Evolutionary conservation across 257 asterid species (phyloP).

Genomic region (Prunella vulgaris): DNA sequence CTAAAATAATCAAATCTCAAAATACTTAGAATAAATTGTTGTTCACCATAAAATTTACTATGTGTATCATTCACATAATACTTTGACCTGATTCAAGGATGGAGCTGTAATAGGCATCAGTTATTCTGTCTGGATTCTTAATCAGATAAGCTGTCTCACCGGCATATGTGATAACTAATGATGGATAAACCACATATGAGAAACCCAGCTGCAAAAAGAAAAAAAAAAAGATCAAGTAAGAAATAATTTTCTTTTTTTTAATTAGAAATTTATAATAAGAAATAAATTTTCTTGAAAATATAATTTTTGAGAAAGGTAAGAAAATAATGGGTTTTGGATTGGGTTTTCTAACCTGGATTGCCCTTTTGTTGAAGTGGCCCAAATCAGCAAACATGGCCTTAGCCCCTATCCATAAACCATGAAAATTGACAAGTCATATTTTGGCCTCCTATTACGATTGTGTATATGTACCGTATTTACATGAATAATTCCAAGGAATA

Average conservation of each 20-base stretch:
- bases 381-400: conserved; percentile 85
- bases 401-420: conserved; percentile 35
- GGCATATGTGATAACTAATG: conserved; percentile 53
- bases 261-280: too few species aligned
- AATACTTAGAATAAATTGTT: too few species aligned
- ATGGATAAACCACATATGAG: conserved; percentile 58
- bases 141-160: conserved; percentile 64
- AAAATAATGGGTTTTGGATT: background rate
- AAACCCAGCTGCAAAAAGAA: conserved; percentile 44
- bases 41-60: too few species aligned
- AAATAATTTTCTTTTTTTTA: too few species aligned
- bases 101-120: conserved; percentile 57
- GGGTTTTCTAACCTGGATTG: conserved; percentile 46
- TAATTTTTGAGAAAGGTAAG: too few species aligned
- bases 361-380: conserved; percentile 70
- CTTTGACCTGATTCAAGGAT: conserved; percentile 41
- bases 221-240: background rate
- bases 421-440: background rate
- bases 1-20: too few species aligned
- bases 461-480: too few species aligned
- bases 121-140: conserved; percentile 52
- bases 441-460: background rate
- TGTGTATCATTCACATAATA: too few species aligned
- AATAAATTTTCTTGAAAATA: background rate
- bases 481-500: too few species aligned